Base-by-base conservation (phyloP, 139 green algal species). In the Eudorina sp. region DNA sequence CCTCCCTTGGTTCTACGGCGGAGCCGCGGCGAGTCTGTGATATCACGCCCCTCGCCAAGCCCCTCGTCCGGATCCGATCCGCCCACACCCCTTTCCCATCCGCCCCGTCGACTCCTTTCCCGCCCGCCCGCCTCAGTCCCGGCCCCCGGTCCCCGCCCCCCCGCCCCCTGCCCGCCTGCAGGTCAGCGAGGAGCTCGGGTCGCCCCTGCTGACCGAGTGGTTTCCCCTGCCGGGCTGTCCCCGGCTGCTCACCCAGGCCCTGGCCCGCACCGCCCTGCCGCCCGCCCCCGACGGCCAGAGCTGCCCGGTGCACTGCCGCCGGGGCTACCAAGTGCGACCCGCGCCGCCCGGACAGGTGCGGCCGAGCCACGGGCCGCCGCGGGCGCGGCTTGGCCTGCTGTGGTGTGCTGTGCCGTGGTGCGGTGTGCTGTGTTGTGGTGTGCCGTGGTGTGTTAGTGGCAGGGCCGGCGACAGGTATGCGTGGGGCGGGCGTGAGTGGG, bases 161-260 rank as follows among this genome's bases (percentile, higher is more conserved):
- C 14, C 27, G 6, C 73, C 29, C 2, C 46, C 48, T 0, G 8
- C n/a, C 51, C 4, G 7, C 79, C 43, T 5, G 5, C 58, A 86
- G 80, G 60, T 62, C 2, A 86, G 60, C 58, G 80, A 86, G 60
- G 80, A 86, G 80, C 21, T 29, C 29, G 60, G 43, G 19, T 45
- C 80, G 16, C 58, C 80, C 27, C 31, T 53, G 80, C 80, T 86
- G 60, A n/a, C 60, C 14, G 80, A 86, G 58, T 86, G 80, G 80
- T 86, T 86, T n/a, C 80, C 80, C 8, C 60, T 86, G 80, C 80
- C 80, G 18, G 79, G 79, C 53, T 69, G 51, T 34, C 78, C 76
- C 53, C 48, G 40, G n/a, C 78, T 85, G 38, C 55, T 74, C 0
- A 58, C 38, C 23, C 34, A 38, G 9, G 55, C 78, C 7, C 29